Evolutionary conservation across 2,329 filamentous ascomycete genomes (phyloP).

Genomic region (Aspergillus sojae): DNA sequence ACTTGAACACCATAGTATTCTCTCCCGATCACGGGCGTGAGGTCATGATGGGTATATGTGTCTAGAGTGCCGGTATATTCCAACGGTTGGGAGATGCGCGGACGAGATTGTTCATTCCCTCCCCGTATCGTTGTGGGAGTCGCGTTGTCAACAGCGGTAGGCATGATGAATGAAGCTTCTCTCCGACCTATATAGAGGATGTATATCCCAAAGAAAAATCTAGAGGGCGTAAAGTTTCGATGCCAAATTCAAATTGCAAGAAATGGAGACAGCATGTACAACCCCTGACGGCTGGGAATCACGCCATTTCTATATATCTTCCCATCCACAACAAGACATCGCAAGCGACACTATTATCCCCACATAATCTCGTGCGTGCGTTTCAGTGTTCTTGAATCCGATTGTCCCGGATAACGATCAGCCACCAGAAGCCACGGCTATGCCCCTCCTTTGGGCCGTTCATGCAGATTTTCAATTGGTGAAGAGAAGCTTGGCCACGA

Average conservation of each 20-base stretch:
- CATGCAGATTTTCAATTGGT: background rate
- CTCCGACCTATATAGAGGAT: background rate
- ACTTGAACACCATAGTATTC: constrained; percentile 43
- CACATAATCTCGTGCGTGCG: background rate
- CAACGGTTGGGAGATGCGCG: constrained; percentile 35
- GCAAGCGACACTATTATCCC: background rate
- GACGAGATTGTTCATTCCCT: constrained; percentile 26
- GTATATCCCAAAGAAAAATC: background rate
- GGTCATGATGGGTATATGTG: constrained; percentile 42
- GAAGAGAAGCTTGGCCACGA: background rate
- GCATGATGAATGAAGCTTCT: constrained; percentile 16
- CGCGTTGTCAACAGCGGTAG: constrained; percentile 15
- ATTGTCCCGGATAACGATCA: background rate
- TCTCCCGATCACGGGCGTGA: constrained; percentile 45
- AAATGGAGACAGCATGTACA: too few species aligned
- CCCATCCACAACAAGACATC: background rate
- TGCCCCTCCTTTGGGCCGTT: background rate
- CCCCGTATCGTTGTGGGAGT: constrained; percentile 21
- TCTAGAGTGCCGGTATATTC: constrained; percentile 43
- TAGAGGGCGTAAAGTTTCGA: background rate
- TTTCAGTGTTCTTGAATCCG: background rate
- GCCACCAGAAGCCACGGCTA: background rate
- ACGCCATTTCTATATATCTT: background rate
- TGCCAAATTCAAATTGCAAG: background rate
- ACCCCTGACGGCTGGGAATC: background rate